Evolutionary conservation across 352 stramenopile genomes (phyloP), one percentile per base, ranked within the genome.

Genomic region (Globisporangium yorkense): DNA sequence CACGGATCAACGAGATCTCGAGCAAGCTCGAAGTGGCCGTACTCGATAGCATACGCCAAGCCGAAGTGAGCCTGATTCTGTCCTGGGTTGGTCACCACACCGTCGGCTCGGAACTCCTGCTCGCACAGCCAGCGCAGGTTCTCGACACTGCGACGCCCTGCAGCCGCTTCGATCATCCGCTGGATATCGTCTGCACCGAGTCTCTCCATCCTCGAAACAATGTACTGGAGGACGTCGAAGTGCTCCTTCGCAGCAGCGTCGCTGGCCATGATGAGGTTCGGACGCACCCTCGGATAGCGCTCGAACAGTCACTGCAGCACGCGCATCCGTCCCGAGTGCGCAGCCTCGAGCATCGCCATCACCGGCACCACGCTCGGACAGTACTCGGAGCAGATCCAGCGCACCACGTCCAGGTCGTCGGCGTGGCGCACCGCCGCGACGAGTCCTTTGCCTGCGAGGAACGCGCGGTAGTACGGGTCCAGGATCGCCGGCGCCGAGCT

Each of bases 401-500:
- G 41, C 41, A 46, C 41, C 41, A 46, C 41, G n/a, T 46, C 41
- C 41, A 46, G 15, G 18, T 46, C 41, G 18, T 46, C 41, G 6
- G 13, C 41, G n/a, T 9, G 2, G 13, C 41, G 18, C 2, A 46
- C 16, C 16, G 41, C 41, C 5, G 41, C 41, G 13, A 21, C 16
- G 41, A 46, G 41, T 46, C 41, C 41, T 7, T 46, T 46, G 15
- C 2, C 41, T 21, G 41, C 41, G 41, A 46, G 41, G 41, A 46
- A 46, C 10, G 5, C 6, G 41, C 41, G 41, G 18, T 46, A 46
- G 41, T 5, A 46, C 41, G 41, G 41, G 20, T 46, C 41, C 15
- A 46, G 41, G n/a, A 46, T 46, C 15, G 41, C 6, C 6, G 40
- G 61, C 69, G 0, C 48, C 60, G 41, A 21, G 2, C 6, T 18